phyloP scores from a whole-genome alignment of 345 rosid genomes.

The Murraya paniculata region DNA sequence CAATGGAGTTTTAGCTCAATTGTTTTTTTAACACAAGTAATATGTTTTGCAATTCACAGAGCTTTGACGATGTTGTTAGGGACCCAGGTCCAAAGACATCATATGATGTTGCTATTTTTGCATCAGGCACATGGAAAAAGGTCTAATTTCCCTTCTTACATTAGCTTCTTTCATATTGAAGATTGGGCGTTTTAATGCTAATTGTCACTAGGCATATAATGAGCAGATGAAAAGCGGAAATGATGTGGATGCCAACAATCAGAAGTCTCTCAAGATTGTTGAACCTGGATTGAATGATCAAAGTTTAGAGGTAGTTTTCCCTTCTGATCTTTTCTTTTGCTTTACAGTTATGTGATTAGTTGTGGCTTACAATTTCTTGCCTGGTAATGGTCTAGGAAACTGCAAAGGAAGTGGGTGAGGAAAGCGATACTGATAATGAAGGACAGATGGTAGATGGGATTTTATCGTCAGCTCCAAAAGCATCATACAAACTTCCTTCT shows the following conservation, averaged over 20 bases:
- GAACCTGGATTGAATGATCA: constrained; percentile 28
- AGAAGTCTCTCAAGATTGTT: constrained; percentile 30
- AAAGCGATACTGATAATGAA: constrained; percentile 63
- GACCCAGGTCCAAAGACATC: constrained; percentile 70
- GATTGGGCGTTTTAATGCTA: constrained; percentile 8
- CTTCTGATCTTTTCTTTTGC: not conserved
- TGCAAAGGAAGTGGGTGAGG: constrained; percentile 44
- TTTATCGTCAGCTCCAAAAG: constrained; percentile 47
- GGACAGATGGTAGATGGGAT: constrained; percentile 78
- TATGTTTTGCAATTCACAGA: constrained; percentile 36
- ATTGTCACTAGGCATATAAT: constrained; percentile 5
- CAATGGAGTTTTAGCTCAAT: constrained; percentile 4
- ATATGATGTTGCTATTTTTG: constrained; percentile 72
- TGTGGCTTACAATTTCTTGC: constrained; percentile 1
- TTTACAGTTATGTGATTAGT: not conserved
- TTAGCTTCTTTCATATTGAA: not conserved
- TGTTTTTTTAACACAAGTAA: constrained; percentile 8
- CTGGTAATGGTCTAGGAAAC: constrained; percentile 20
- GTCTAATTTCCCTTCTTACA: constrained; percentile 28
- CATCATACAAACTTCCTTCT: constrained; percentile 71
- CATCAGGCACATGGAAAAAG: constrained; percentile 76
- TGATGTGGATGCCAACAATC: constrained; percentile 24
- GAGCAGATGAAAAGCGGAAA: constrained; percentile 49
- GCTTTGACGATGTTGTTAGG: constrained; percentile 37
- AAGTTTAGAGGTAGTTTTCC: constrained; percentile 40